Base-by-base conservation (phyloP, 495 filamentous ascomycete species). In the Delitschia confertaspora region DNA sequence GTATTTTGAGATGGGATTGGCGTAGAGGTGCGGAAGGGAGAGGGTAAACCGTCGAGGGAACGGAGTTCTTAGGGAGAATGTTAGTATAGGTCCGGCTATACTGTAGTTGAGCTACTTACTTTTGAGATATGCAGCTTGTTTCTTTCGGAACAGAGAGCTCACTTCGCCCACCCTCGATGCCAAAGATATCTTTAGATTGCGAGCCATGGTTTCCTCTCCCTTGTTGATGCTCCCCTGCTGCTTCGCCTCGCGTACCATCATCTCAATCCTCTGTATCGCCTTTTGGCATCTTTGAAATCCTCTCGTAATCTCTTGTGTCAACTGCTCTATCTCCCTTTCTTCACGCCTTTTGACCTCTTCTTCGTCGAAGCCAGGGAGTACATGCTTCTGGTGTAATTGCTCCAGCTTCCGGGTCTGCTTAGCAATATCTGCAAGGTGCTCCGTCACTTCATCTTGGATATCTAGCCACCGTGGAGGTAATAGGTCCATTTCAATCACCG, bases 401-500 rank as follows among this genome's bases (percentile, higher is more conserved):
- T 98, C 91, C 14, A 98, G 74, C 34, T 79, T 79, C 40, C 80
- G 72, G 33, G 85, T 84, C 63, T 93, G 87, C 45, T 71, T 75
- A 42, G 85, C 82, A 47, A 96, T 85, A 41, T 81, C 79, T 41
- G 73, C 69, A n/a, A 98, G 70, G 13, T 82, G 60, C 25, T 94
- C 85, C 6, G 82, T 79, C 33, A 96, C 87, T 58, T 96, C 88
- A 52, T 95, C 91, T 57, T 85, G 86, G 43, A 95, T 71, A 65
- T 98, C 93, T 44, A 87, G 78, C 93, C 91, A 98, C 38, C 89
- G 80, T 27, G 93, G 91, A 0, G 91, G 93, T 7, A 98, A 72
- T 9, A 94, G 69, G 64, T 95, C 89, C 91, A 98, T 96, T 69
- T 98, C 91, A 51, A 98, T 98, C 37, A 98, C 77, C 13, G 85